Evolutionary conservation across 129 eudicot species (phyloP).

Genomic region (Logfia minima): DNA sequence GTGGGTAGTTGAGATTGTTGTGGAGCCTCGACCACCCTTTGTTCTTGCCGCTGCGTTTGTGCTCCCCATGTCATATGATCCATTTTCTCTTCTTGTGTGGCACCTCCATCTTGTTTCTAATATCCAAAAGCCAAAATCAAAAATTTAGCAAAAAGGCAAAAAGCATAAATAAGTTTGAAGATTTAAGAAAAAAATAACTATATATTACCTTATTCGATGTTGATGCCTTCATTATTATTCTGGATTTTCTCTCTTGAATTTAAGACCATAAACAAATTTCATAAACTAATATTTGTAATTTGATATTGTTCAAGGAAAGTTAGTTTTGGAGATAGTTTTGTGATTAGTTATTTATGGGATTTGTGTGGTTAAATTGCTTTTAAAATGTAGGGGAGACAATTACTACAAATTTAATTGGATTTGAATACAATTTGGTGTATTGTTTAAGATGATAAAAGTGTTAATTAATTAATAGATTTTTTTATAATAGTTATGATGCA

Average conservation of each 20-base stretch:
- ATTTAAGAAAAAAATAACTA: not conserved
- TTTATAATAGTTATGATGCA: too few relatives aligned
- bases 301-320: not conserved
- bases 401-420: conserved; percentile 15
- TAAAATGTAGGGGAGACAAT: conserved; percentile 26
- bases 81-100: conserved; percentile 21
- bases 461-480: too few relatives aligned
- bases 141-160: not conserved
- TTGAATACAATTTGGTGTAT: not conserved
- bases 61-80: conserved; percentile 38
- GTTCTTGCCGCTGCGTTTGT: conserved; percentile 43
- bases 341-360: conserved; percentile 20
- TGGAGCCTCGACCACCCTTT: conserved; percentile 31
- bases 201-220: conserved; percentile 19
- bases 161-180: not conserved
- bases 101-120: conserved; percentile 24
- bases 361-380: conserved; percentile 27
- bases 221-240: conserved; percentile 26
- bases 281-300: not conserved
- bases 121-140: conserved; percentile 11
- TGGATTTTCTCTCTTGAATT: conserved; percentile 5
- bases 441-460: too few relatives aligned
- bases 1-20: conserved; percentile 26
- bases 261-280: conserved; percentile 22
- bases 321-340: conserved; percentile 14